Evolutionary conservation across 257 asterid species (phyloP), one percentile per base, ranked within the genome.

Genomic region (Penstemon davidsonii): DNA sequence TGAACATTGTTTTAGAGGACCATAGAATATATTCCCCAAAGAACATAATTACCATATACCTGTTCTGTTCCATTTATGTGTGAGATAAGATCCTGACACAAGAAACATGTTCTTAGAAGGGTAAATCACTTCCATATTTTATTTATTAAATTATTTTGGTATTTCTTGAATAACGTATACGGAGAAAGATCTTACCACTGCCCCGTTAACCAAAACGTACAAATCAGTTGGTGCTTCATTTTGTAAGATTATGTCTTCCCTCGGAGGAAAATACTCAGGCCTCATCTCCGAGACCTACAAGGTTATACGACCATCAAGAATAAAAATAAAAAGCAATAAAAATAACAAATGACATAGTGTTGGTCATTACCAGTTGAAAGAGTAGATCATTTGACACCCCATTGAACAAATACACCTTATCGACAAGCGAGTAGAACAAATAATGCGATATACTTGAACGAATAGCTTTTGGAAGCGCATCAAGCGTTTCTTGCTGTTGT

Each of bases 341-440:
- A 45, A 25, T 3, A n/a, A 10, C 40, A 47, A 56, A 59, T 25
- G 18, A 53, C 19, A 49, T 54, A 40, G 6, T 63, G 51, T 36
- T 10, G 59, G 75, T 36, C 45, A 51, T 67, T 84, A 90, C 97
- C 94, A 90, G 82, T 82, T 90, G 97, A 80, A 90, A 88, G 62
- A 90, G 96, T 5, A 90, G 82, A 76, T 90, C 97, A 62, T 83
- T 73, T 4, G 97, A 90, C 36, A 90, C 87, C 60, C 96, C 95
- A 15, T 77, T 71, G 79, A 90, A 90, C 77, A 90, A 73, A 72
- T 90, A 90, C 69, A 83, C 97, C 78, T 73, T 83, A 11, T 88
- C 94, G 11, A 90, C 85, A 25, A 86, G 82, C 9, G 84, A 45
- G 63, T 88, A 86, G 78, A 90, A 90, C 11, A 90, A 84, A 71